These are phyloP conservation scores for Debaryomycetaceae sp. DNA, from an alignment of 1,139 yeast genomes.

Conservation along the genomic window DNA sequence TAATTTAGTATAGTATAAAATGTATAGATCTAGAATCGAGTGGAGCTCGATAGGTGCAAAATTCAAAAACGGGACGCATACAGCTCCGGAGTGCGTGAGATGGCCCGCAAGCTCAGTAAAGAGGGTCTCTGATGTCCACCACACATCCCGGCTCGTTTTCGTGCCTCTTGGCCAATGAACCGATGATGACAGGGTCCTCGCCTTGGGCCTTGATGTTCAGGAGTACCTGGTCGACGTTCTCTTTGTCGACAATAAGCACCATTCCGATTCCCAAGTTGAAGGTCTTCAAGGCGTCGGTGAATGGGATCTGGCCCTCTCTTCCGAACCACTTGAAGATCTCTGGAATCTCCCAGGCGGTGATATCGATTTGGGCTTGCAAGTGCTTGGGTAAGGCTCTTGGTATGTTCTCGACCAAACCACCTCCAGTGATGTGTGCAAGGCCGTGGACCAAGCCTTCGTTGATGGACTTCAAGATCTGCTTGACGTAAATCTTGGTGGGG, in stretches of 20 bases:
- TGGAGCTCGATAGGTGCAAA: not conserved
- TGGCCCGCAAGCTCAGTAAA: not conserved
- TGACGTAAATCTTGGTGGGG: conserved; percentile 94
- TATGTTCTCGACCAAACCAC: conserved; percentile 93
- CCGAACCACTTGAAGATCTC: conserved; percentile 94
- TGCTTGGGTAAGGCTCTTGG: conserved; percentile 89
- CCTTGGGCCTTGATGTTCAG: conserved; percentile 57
- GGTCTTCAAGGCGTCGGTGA: conserved; percentile 80
- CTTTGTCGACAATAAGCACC: conserved; percentile 76
- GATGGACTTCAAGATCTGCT: conserved; percentile 76
- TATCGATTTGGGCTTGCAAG: conserved; percentile 78
- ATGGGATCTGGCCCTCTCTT: conserved; percentile 84
- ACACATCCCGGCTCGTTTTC: conserved; percentile 61
- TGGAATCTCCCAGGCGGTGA: conserved; percentile 78
- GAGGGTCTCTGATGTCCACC: conserved; percentile 48
- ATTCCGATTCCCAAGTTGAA: conserved; percentile 96
- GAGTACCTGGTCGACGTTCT: conserved; percentile 57
- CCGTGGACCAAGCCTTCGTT: conserved; percentile 71
- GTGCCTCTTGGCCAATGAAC: conserved; percentile 59
- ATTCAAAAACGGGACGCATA: too few relatives aligned
- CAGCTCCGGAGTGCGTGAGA: too few relatives aligned
- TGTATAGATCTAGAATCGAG: too few relatives aligned
- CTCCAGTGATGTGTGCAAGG: conserved; percentile 97
- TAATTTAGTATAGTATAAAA: too few relatives aligned
- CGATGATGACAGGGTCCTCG: conserved; percentile 78